Evolutionary conservation across 305 asterid genomes (phyloP).

Genomic region (Fraxinus albicans): DNA sequence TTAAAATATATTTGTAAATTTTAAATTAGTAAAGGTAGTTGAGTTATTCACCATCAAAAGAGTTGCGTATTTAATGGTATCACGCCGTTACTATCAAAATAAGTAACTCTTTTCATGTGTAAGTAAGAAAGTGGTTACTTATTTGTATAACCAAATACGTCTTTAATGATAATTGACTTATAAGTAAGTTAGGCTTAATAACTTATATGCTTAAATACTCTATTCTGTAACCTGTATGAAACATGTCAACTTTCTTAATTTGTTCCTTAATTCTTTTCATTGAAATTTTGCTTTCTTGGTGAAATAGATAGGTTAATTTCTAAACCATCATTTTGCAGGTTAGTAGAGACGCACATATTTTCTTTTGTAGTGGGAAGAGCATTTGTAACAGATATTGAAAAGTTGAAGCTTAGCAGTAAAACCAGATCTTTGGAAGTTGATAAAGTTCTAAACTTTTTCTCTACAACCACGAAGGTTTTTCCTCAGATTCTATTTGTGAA

Average conservation of each 20-base stretch:
- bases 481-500: constrained; percentile 15
- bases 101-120: neutral
- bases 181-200: neutral
- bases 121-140: neutral
- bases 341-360: constrained; percentile 97
- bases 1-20: neutral
- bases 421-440: constrained; percentile 85
- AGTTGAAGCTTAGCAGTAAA: constrained; percentile 93
- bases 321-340: constrained; percentile 54
- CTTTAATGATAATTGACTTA: neutral
- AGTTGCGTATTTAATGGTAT: neutral
- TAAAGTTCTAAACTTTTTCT: constrained; percentile 75
- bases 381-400: constrained; percentile 92
- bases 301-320: constrained; percentile 20
- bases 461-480: constrained; percentile 77
- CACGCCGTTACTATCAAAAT: neutral
- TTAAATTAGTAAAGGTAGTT: neutral
- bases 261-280: constrained; percentile 18
- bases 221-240: constrained; percentile 3
- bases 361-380: constrained; percentile 99
- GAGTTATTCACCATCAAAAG: neutral
- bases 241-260: neutral
- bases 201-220: neutral
- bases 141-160: neutral
- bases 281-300: constrained; percentile 21